Evolutionary conservation across 2,329 filamentous ascomycete species (phyloP), one percentile per base, ranked within the genome.

Genomic region (Botrytis pseudocinerea): DNA sequence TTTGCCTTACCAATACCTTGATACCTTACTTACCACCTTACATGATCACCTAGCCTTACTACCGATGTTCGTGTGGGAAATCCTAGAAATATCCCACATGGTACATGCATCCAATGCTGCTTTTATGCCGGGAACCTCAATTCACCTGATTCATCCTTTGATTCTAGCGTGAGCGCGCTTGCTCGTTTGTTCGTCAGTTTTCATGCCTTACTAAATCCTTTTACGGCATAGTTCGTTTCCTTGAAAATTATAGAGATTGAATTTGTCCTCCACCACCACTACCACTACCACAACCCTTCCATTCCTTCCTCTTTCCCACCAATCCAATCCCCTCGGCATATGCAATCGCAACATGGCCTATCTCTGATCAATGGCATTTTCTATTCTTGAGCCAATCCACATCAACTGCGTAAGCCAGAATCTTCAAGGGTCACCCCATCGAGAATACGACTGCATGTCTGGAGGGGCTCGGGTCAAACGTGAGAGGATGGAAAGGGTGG

Each of bases 161-260:
- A 48, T 76, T 74, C 74, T 77, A 81, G 80, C 81, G 70, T 51
- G 63, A 61, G 76, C 82, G 81, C 82, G 82, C 81, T 83, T 83
- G 81, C 80, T 82, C 79, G 75, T 79, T 78, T 80, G 77, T 76
- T 72, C 77, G 16, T 73, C 54, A n/a, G 28, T 66, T 66, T 66
- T 42, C 68, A 54, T n/a, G 74, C 73, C 74, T 77, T 74, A 69
- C 75, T 68, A 51, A 25, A 59, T 28, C 38, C 65, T 65, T 60
- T 70, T 69, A 71, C 69, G 73, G 69, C 68, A 64, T 73, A 74
- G 64, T 61, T 59, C 64, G 60, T 63, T 28, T 71, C 28, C 70
- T 72, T 65, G 63, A 74, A 69, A 73, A 54, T 71, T 59, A 42
- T 63, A 70, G 35, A 48, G 40, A 74, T 46, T 69, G 54, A 63